Evolutionary conservation across 2,329 filamentous ascomycete genomes (phyloP).

Genomic region (Saccharata proteae): DNA sequence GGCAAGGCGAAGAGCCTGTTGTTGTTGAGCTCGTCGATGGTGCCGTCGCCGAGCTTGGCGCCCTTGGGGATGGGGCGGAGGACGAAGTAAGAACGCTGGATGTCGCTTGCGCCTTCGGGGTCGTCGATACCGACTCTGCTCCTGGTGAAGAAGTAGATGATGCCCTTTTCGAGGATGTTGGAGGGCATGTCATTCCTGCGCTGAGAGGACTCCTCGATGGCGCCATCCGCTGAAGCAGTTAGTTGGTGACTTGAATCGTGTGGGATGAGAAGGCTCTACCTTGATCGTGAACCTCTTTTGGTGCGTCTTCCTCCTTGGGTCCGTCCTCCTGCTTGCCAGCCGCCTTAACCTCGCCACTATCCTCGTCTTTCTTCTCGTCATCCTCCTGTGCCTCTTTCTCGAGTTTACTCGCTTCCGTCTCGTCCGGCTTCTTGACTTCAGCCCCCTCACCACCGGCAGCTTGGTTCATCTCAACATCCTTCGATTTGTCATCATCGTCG

Average conservation of each 20-base stretch:
- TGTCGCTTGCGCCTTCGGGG: conserved; percentile 55
- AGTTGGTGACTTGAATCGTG: neutral
- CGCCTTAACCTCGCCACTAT: conserved; percentile 3
- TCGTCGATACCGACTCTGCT: conserved; percentile 62
- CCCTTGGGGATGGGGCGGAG: conserved; percentile 59
- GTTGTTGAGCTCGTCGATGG: conserved; percentile 45
- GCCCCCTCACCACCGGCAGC: conserved; percentile 11
- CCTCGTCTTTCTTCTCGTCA: conserved; percentile 15
- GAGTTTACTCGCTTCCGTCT: conserved; percentile 13
- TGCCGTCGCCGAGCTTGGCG: conserved; percentile 52
- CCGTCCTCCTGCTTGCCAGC: no score
- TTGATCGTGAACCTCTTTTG: no score
- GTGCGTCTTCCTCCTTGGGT: no score
- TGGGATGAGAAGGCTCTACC: neutral
- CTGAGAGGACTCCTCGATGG: conserved; percentile 38
- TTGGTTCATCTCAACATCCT: conserved; percentile 14
- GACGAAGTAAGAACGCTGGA: conserved; percentile 69
- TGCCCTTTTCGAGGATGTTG: conserved; percentile 70
- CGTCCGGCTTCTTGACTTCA: conserved; percentile 11
- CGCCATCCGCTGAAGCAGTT: conserved; percentile 14
- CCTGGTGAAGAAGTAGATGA: conserved; percentile 85
- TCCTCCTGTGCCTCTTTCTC: conserved; percentile 12
- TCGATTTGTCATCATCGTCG: conserved; percentile 13
- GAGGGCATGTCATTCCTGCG: conserved; percentile 42
- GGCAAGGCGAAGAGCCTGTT: conserved; percentile 66